Evolutionary conservation across 2,329 filamentous ascomycete genomes (phyloP), one percentile per base, ranked within the genome.

Genomic region (Lithohypha guttulata): DNA sequence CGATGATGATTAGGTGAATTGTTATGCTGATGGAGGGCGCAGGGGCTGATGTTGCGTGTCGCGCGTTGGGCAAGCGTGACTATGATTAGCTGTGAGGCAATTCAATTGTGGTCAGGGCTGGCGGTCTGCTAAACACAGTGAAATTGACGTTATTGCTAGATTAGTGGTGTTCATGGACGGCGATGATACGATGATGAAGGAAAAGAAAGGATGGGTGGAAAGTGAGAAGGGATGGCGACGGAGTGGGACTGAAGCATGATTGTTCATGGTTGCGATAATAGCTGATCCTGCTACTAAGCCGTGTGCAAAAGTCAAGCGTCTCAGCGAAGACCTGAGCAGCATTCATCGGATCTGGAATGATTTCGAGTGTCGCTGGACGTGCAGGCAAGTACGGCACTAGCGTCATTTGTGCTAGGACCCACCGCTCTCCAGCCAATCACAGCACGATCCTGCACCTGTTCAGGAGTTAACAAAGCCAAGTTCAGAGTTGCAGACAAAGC

Each of bases 401-500:
- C 34, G 33, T 27, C 22, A 40, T 30, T 28, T 30, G 33, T n/a
- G 25, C 35, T 9, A 11, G 23, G 9, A 10, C 33, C 33, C 19
- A 19, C 33, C 33, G 32, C 13, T 14, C 13, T 9, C 9, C 20
- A 15, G 33, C 33, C 19, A 17, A 26, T 17, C 33, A 22, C 44
- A 44, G 42, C 34, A 46, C 41, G 45, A 46, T 42, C 53, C 50
- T 45, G 50, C 51, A 44, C 52, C 47, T 37, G 55, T 51, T 55
- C 56, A 57, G 43, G 56, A 55, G 51, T 55, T 49, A 51, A 50
- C 46, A 54, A 52, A 53, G 50, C 55, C 48, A 49, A 42, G 50
- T 46, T 46, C 42, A 51, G 48, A 46, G 51, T 46, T 45, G 48
- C 37, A 37, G 46, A 45, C 42, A 44, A 45, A 43, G 43, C 45